Base-by-base conservation (phyloP, 2,329 filamentous ascomycete genomes). In the Claviceps fusiformis region DNA sequence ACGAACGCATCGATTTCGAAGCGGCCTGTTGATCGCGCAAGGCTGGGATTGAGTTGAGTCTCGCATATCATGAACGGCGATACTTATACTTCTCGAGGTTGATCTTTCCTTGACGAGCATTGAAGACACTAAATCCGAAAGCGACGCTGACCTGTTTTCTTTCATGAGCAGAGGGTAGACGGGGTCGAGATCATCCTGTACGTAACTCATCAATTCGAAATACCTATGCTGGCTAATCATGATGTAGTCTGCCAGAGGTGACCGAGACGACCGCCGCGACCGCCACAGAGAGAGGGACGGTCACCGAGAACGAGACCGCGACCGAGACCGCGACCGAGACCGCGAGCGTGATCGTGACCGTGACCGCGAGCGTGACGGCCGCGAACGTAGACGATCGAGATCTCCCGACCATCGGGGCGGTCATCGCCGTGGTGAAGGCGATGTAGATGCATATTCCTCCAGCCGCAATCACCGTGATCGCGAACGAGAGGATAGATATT, bases 401-500 rank as follows among this genome's bases (percentile, higher is more conserved):
- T 97, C 92, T 19, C 91, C 91, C 56, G 84, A 87, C 63, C 83
- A 88, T 66, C 79, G 56, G 24, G 54, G 72, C 57, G 64, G 81
- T 64, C 75, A 82, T 61, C 80, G 85, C 56, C 83, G 88, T 62
- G 86, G 86, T 62, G 86, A 93, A n/a, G 56, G 80, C 69, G 79
- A 82, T 56, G 88, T 92, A 69, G 90, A 96, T 71, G 84, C 87
- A 55, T 97, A 97, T 73, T 95, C 91, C 24, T 90, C 88, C 6
- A 95, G 90, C 71, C 86, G 92, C 62, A 91, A 86, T 73, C 95
- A 95, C 70, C 83, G 92, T 67, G 92, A 95, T 68, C 80, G 92
- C 59, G 92, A 97, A 73, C 87, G 92, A 59, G 92, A 97, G 71
- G 92, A 96, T 63, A 81, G 91, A 67, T 96, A 96, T 68, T 82